These are phyloP conservation scores for Dothideomycetes sp. DNA, from an alignment of 2,329 filamentous ascomycete species.

Conservation along the genomic window DNA sequence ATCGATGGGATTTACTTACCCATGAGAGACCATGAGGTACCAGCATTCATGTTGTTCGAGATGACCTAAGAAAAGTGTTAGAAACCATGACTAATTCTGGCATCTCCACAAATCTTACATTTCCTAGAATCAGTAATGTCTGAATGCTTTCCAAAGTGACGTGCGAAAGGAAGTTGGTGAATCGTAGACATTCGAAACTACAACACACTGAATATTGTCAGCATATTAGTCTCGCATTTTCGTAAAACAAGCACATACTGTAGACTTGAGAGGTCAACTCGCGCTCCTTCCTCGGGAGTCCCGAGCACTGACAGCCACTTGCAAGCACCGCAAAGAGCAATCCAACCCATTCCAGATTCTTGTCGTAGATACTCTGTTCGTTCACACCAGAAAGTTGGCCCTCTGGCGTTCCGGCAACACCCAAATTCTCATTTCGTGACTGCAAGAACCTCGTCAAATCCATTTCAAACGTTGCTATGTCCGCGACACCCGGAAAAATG, in stretches of 20 bases:
- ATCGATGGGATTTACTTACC: too few species aligned
- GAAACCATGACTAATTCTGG: not conserved
- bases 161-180: conserved; percentile 55
- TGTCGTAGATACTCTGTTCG: conserved; percentile 48
- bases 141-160: conserved; percentile 54
- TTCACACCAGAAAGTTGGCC: conserved; percentile 31
- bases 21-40: conserved; percentile 53
- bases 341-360: conserved; percentile 50
- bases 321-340: conserved; percentile 54
- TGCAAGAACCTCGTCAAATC: conserved; percentile 46
- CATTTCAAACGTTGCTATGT: conserved; percentile 45
- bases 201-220: conserved; percentile 45
- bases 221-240: conserved; percentile 9
- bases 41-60: conserved; percentile 56
- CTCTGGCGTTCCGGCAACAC: conserved; percentile 22
- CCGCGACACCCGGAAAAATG: conserved; percentile 52
- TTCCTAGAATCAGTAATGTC: conserved; percentile 52
- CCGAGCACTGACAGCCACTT: conserved; percentile 52
- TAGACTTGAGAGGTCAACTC: conserved; percentile 57
- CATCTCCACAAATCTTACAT: conserved; percentile 28
- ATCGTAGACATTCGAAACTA: conserved; percentile 54
- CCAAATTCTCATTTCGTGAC: conserved; percentile 37
- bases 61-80: conserved; percentile 28
- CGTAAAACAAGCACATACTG: conserved; percentile 30
- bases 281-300: conserved; percentile 48